Percentiles rank a stretch among this genome's conserved stretches.
These are phyloP conservation scores for Acanthamoeba divionensis DNA, from an alignment of 208 protist species.

Conservation along the genomic window DNA sequence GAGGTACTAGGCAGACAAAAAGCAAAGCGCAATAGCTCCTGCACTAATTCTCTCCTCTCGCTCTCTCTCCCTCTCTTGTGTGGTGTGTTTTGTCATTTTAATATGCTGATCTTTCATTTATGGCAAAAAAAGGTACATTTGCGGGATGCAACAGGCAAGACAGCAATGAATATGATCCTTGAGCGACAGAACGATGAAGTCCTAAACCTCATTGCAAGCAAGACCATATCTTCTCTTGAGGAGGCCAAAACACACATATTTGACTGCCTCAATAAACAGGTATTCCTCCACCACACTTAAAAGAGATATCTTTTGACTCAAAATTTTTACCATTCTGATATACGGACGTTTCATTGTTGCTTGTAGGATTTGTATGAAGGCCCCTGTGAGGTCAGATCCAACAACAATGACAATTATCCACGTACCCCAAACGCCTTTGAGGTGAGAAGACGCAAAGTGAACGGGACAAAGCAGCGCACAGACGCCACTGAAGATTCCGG, in stretches of 20 bases:
- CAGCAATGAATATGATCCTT: slow-evolving; percentile 39
- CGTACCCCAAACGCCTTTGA: too few species aligned
- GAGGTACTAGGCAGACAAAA: too few species aligned
- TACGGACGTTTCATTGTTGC: too few species aligned
- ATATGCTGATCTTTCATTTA: neutral
- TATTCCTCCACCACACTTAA: too few species aligned
- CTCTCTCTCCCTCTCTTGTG: neutral
- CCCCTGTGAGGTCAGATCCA: too few species aligned
- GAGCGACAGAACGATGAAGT: slow-evolving; percentile 17
- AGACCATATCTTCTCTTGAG: neutral
- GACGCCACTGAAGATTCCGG: too few species aligned
- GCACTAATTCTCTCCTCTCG: neutral
- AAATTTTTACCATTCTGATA: too few species aligned
- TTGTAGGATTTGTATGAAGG: too few species aligned
- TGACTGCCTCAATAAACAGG: neutral
- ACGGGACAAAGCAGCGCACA: too few species aligned
- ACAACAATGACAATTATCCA: too few species aligned
- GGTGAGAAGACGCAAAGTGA: too few species aligned
- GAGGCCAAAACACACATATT: slow-evolving; percentile 17
- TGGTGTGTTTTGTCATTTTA: neutral
- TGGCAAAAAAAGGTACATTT: slow-evolving; percentile 29
- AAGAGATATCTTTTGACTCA: too few species aligned
- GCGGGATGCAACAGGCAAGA: neutral
- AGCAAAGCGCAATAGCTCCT: neutral
- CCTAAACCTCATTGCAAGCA: slow-evolving; percentile 11